Base-by-base conservation (phyloP, 1,139 yeast species). In the Zygosaccharomyces sapae region DNA sequence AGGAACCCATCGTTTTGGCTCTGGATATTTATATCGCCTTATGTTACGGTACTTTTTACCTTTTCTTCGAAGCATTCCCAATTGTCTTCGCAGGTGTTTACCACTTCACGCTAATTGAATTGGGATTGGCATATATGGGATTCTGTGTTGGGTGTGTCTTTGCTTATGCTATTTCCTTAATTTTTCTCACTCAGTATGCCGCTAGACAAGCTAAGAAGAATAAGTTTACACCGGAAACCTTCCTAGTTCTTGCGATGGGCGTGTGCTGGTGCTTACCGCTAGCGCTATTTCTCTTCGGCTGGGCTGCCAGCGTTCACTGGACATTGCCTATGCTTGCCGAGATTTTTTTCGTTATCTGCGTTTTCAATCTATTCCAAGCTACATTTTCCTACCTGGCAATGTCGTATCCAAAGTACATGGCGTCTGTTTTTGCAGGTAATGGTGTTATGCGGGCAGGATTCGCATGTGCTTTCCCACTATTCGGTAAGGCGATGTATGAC, bases 381-480 rank as follows among this genome's bases (percentile, higher is more conserved):
- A 53, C 58, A 19, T 58, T 64, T 40, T 59, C 62, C 27, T 66
- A 65, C 44, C 44, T 65, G 38, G 62, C 62, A 1, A 50, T 58
- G 40, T 66, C 69, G 1, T 74, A 71, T 58, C 67, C 62, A 45
- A 63, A 70, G 44, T 73, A 71, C 56, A 62, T 76, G 58, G 85
- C 84, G 0, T 78, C 84, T 4, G 82, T 77, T 3, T 79, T 76
- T 63, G 83, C 83, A 1, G 74, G 79, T 16, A 80, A 79, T 55
- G 77, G 73, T 16, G 66, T 80, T 43, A 70, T 72, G 55, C 70
- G 85, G 55, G 72, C 81, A 1, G 67, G 69, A 2, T 69, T 77
- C 60, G 86, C 82, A 0, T 80, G 80, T 31, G 77, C 76, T 3
- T 81, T 81, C 70, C 86, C 87, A 38, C 66, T 81, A 42, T 80